Percentiles rank a stretch among this genome's conserved stretches.
phyloP scores from a whole-genome alignment of 768 basidiomycete species.

The Hysterangium stoloniferum region DNA sequence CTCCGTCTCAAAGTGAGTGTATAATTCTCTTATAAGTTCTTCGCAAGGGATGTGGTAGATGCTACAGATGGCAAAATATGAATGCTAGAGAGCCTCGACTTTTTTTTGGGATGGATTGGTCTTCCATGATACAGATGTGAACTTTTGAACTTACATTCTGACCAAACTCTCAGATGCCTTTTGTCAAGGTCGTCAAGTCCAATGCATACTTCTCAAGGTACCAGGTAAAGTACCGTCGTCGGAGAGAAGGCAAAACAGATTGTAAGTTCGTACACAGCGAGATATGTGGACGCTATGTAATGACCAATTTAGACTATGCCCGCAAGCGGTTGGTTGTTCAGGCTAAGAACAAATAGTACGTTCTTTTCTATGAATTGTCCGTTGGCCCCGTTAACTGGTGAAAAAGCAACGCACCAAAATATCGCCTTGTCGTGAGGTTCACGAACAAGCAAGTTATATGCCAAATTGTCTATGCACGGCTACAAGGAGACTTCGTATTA shows the following conservation, averaged over 20 bases:
- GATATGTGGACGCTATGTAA: neutral
- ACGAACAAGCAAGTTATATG: constrained; percentile 95
- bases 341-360: constrained; percentile 99
- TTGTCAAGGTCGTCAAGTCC: constrained; percentile 96
- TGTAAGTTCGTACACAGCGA: constrained; percentile 42
- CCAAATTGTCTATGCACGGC: constrained; percentile 93
- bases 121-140: constrained; percentile 23
- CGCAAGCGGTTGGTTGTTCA: constrained; percentile 95
- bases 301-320: constrained; percentile 69
- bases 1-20: constrained; percentile 35
- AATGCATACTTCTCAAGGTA: constrained; percentile 96
- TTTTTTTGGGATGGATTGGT: constrained; percentile 28
- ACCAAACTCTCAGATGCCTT: constrained; percentile 60
- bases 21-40: neutral
- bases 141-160: constrained; percentile 5
- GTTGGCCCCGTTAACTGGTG: neutral
- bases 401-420: constrained; percentile 86
- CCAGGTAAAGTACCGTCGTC: constrained; percentile 97
- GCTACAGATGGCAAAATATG: neutral
- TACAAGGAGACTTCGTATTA: constrained; percentile 94
- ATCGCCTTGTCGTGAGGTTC: constrained; percentile 97
- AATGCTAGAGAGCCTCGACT: neutral
- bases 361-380: neutral
- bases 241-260: constrained; percentile 98
- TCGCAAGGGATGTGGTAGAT: neutral